Evolutionary conservation across 306 rosid species (phyloP), one percentile per base, ranked within the genome.

Genomic region (Vigna unguiculata): DNA sequence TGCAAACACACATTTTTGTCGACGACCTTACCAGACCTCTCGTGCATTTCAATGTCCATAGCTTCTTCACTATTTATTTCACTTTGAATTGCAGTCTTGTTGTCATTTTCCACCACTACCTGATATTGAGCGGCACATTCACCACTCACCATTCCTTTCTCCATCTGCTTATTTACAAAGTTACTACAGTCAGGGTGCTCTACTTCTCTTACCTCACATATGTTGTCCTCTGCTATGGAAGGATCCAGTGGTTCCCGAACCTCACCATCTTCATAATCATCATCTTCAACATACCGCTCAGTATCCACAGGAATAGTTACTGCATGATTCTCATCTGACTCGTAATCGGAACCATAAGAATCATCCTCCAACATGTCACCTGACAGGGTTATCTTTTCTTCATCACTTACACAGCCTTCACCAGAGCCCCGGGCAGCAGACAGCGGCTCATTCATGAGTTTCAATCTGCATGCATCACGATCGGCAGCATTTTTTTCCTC

Each of bases 241-340:
- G 71, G 78, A 75, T 73, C 75, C 60, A 82, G 69, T 1, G 88
- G 85, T 61, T 88, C 98, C 25, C 93, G 84, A 69, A 95, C 89
- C 87, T 95, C 92, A 25, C 96, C 98, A 57, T 94, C 98, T 85
- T 90, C 96, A 77, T 80, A 92, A 77, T 92, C 98, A 64, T 92
- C 97, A 68, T 90, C 93, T 52, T 82, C 85, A 79, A 45, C 80
- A 46, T 79, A 86, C 36, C 38, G 80, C 77, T 84, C 83, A 21
- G 78, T 81, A 73, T 81, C 88, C 72, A 85, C 66, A 54, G 86
- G 78, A 83, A 83, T 78, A 73, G 88, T 89, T 55, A 85, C 63
- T 72, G 91, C 89, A 70, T 68, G 91, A 85, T 85, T 91, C 32
- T 84, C 95, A 83, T 95, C 97, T 15, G 96, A 95, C 71, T 95